phyloP scores from a whole-genome alignment of 352 stramenopile species.

The Globisporangium barbulae region DNA sequence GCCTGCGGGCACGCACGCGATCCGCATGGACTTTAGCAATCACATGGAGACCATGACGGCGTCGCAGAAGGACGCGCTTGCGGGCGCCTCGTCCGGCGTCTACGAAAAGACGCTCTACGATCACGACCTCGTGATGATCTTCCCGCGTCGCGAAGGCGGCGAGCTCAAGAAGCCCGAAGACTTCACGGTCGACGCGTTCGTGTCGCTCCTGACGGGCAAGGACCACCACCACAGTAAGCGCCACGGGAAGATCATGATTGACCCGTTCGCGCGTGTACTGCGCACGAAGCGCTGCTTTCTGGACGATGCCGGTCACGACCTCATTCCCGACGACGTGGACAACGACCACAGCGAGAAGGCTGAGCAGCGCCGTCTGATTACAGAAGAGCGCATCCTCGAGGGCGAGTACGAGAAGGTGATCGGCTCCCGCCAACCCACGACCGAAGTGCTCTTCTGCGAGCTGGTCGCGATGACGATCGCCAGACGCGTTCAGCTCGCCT shows the following conservation, averaged over 20 bases:
- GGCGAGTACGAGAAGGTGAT: conserved; percentile 60
- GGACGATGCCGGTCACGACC: conserved; percentile 50
- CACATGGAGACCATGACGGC: conserved; percentile 32
- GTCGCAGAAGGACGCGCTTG: conserved; percentile 22
- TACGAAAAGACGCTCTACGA: conserved; percentile 65
- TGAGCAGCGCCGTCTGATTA: conserved; percentile 38
- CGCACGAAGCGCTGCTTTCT: conserved; percentile 69
- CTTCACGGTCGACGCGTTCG: conserved; percentile 62
- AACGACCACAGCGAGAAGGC: conserved; percentile 50
- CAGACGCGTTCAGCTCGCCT: conserved; percentile 69
- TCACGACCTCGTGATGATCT: conserved; percentile 82
- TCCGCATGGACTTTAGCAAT: conserved; percentile 42
- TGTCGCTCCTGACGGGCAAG: conserved; percentile 67
- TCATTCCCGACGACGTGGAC: conserved; percentile 29
- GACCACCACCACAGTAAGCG: conserved; percentile 37
- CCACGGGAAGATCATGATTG: conserved; percentile 47
- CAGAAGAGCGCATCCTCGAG: conserved; percentile 42
- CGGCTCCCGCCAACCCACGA: conserved; percentile 39
- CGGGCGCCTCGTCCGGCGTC: conserved; percentile 11
- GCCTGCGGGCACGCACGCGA: conserved; percentile 25
- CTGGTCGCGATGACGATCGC: conserved; percentile 60
- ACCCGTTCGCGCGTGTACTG: conserved; percentile 69
- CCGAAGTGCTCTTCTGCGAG: conserved; percentile 64
- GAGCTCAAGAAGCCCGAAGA: conserved; percentile 63
- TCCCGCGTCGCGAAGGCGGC: conserved; percentile 56